Conservation (phyloP, 495 filamentous ascomycete genomes). For the Margaritispora aquatica region DNA sequence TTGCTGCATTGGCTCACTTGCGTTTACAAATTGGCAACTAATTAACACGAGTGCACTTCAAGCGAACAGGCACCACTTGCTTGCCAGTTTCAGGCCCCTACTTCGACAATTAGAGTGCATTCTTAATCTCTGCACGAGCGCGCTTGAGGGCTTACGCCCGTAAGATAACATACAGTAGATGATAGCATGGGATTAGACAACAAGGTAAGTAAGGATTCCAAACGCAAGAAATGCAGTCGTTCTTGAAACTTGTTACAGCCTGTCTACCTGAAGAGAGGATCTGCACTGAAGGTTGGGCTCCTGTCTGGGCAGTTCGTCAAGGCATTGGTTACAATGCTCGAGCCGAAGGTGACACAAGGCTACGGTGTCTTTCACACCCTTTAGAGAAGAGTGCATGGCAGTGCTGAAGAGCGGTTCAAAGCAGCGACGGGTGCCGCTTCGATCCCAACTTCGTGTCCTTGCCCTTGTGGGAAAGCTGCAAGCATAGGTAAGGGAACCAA, state of each 20-base stretch:
- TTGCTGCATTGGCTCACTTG: neutral
- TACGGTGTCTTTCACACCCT: too few relatives aligned
- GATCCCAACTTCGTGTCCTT: too few relatives aligned
- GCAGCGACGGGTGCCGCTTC: neutral
- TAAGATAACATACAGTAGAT: neutral
- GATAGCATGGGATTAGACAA: neutral
- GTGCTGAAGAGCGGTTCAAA: neutral
- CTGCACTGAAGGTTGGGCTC: neutral
- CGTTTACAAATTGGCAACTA: neutral
- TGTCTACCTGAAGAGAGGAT: neutral
- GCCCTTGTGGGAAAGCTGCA: neutral
- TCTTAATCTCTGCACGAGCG: neutral
- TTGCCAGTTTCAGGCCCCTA: neutral
- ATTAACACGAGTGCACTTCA: neutral
- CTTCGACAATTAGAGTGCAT: neutral
- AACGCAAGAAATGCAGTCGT: neutral
- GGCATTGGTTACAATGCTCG: neutral
- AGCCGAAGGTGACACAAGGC: neutral
- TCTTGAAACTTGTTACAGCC: neutral
- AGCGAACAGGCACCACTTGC: neutral
- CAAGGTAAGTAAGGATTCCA: neutral
- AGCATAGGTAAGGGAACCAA: neutral
- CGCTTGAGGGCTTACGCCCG: neutral
- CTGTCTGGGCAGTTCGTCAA: neutral
- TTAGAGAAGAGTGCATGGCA: neutral